Conservation (phyloP, 768 basidiomycete species). For the Suillus spraguei region DNA sequence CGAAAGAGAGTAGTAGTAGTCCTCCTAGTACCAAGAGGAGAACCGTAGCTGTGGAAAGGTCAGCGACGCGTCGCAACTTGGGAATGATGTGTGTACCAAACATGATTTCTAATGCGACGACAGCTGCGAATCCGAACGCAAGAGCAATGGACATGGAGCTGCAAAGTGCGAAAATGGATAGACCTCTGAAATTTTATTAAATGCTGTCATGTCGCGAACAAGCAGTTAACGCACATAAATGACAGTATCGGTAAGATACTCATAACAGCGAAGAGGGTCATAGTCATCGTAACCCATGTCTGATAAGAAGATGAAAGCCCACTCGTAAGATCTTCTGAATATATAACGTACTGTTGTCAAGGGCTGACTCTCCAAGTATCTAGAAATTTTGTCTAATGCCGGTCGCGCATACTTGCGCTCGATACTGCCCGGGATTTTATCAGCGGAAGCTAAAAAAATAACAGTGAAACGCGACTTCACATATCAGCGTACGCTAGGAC, state of each 20-base stretch:
- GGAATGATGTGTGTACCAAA: constrained; percentile 25
- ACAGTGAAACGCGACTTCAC: constrained; percentile 16
- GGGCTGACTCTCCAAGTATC: constrained; percentile 26
- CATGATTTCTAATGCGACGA: constrained; percentile 32
- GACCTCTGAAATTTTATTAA: constrained; percentile 21
- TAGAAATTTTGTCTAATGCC: constrained; percentile 27
- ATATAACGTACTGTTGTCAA: constrained; percentile 26
- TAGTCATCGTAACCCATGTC: constrained; percentile 36
- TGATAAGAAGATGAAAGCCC: constrained; percentile 23
- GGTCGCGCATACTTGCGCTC: constrained; percentile 49
- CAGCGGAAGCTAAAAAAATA: not conserved
- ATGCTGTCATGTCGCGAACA: constrained; percentile 14
- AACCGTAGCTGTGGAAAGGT: constrained; percentile 32
- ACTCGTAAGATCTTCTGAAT: not conserved
- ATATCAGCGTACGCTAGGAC: constrained; percentile 34
- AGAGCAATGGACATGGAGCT: constrained; percentile 41
- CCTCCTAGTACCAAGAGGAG: constrained; percentile 36
- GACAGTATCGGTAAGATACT: constrained; percentile 36
- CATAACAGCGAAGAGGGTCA: constrained; percentile 38
- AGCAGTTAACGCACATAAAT: constrained; percentile 40
- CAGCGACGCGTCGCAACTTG: constrained; percentile 1
- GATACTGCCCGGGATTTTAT: constrained; percentile 32
- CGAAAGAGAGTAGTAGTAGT: constrained; percentile 35
- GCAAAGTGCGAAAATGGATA: constrained; percentile 39
- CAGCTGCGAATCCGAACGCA: constrained; percentile 33